Evolutionary conservation across 345 rosid species (phyloP).

Genomic region (Gynandropsis gynandra): DNA sequence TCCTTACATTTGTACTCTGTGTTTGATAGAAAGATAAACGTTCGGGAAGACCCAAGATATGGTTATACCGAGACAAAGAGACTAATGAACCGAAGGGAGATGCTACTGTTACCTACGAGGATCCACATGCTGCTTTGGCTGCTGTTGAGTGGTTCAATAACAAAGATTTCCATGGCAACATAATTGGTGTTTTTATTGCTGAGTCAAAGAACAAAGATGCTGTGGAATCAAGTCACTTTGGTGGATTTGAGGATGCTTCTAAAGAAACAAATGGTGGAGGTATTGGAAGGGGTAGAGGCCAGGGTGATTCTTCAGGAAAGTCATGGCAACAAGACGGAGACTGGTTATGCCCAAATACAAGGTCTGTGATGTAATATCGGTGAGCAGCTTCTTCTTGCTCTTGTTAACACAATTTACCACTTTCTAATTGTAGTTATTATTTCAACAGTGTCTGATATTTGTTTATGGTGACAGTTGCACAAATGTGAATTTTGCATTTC

Average conservation of each 20-base stretch:
- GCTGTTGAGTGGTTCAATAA: constrained; percentile 98
- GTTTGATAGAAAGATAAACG: constrained; percentile 74
- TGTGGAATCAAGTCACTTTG: constrained; percentile 34
- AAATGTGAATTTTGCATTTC: constrained; percentile 94
- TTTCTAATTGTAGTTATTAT: constrained; percentile 6
- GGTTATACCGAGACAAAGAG: constrained; percentile 80
- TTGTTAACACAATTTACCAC: constrained; percentile 23
- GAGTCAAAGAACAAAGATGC: constrained; percentile 62
- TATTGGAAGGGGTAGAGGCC: constrained; percentile 73
- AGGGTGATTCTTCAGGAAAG: constrained; percentile 65
- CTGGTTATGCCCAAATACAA: constrained; percentile 99
- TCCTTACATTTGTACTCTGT: neutral
- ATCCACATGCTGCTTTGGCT: constrained; percentile 94
- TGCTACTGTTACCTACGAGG: constrained; percentile 96
- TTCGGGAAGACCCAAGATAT: constrained; percentile 81
- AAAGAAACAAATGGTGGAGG: constrained; percentile 44
- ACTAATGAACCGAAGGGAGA: constrained; percentile 95
- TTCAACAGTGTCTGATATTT: constrained; percentile 22
- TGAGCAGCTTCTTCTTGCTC: constrained; percentile 94
- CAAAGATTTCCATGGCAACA: constrained; percentile 86
- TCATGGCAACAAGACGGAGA: constrained; percentile 97
- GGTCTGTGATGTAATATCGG: constrained; percentile 99
- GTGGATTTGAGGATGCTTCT: constrained; percentile 42
- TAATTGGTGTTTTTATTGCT: constrained; percentile 74
- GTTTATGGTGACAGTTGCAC: constrained; percentile 66